phyloP scores from a whole-genome alignment of 345 rosid genomes.

The Bruguiera sexangula region DNA sequence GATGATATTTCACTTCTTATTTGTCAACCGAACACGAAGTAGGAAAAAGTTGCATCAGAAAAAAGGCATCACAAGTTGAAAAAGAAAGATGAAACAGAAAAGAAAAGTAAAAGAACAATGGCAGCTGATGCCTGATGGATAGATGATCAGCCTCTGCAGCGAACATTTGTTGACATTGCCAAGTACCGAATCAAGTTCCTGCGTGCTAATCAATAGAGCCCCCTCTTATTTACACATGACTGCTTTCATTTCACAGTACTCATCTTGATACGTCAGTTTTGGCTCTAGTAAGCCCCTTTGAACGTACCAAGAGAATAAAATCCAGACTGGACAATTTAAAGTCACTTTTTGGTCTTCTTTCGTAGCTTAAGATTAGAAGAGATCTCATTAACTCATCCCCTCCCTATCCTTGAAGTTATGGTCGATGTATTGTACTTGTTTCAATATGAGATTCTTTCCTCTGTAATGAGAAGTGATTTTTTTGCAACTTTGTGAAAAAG shows the following conservation, averaged over 20 bases:
- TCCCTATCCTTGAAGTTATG: no score
- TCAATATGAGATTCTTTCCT: background rate
- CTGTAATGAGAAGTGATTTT: background rate
- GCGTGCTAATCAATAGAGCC: conserved; percentile 15
- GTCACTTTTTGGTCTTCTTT: no score
- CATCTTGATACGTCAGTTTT: conserved; percentile 4
- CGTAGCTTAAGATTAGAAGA: no score
- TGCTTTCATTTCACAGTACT: conserved; percentile 15
- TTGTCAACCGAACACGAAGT: conserved; percentile 14
- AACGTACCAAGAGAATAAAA: background rate
- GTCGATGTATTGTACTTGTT: no score
- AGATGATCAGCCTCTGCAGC: background rate
- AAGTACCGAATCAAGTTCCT: conserved; percentile 33
- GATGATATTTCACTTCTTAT: conserved; percentile 9
- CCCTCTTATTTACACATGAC: background rate
- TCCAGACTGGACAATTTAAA: no score
- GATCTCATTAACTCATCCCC: no score
- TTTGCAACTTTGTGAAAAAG: conserved; percentile 6
- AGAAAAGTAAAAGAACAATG: conserved; percentile 3
- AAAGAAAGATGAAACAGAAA: background rate
- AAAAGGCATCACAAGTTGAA: background rate
- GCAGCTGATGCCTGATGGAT: conserved; percentile 4
- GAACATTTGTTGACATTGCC: background rate
- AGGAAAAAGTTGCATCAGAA: background rate
- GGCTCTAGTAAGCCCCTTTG: background rate